Evolutionary conservation across 208 protist species (phyloP).

Genomic region (Leishmania mexicana): DNA sequence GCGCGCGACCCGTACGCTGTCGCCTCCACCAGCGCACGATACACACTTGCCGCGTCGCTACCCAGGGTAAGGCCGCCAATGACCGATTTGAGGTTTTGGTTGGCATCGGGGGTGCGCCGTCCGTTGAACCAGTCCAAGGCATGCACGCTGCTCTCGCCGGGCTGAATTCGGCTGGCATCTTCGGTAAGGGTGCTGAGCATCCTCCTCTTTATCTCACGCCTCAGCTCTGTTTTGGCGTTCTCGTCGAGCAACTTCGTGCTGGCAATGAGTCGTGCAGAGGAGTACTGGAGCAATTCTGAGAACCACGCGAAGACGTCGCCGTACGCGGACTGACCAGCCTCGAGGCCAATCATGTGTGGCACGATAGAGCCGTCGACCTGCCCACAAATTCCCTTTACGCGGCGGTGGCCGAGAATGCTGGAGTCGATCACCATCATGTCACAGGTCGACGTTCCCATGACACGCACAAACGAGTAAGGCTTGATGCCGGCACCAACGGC

Average conservation of each 20-base stretch:
- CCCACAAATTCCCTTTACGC: constrained; percentile 54
- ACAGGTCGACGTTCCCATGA: constrained; percentile 75
- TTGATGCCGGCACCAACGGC: constrained; percentile 57
- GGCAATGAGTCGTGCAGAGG: constrained; percentile 34
- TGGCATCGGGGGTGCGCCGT: constrained; percentile 55
- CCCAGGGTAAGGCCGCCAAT: constrained; percentile 50
- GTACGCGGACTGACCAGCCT: constrained; percentile 65
- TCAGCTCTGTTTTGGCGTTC: constrained; percentile 33
- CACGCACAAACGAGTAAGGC: constrained; percentile 48
- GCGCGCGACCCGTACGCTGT: constrained; percentile 54
- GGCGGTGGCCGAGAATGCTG: constrained; percentile 27
- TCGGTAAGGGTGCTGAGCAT: constrained; percentile 35
- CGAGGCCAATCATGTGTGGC: constrained; percentile 50
- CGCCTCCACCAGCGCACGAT: constrained; percentile 50
- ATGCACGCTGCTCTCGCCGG: constrained; percentile 27
- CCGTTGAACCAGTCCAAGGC: constrained; percentile 74
- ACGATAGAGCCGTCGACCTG: constrained; percentile 66
- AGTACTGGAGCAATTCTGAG: constrained; percentile 41
- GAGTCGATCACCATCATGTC: constrained; percentile 65
- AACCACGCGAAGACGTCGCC: constrained; percentile 75
- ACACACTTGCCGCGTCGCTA: constrained; percentile 49
- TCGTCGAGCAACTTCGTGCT: constrained; percentile 30
- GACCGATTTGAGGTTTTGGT: constrained; percentile 47
- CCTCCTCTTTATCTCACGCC: constrained; percentile 27
- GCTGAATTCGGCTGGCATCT: constrained; percentile 29